Conservation (phyloP, 2,329 filamentous ascomycete genomes). For the Colletotrichum horii region DNA sequence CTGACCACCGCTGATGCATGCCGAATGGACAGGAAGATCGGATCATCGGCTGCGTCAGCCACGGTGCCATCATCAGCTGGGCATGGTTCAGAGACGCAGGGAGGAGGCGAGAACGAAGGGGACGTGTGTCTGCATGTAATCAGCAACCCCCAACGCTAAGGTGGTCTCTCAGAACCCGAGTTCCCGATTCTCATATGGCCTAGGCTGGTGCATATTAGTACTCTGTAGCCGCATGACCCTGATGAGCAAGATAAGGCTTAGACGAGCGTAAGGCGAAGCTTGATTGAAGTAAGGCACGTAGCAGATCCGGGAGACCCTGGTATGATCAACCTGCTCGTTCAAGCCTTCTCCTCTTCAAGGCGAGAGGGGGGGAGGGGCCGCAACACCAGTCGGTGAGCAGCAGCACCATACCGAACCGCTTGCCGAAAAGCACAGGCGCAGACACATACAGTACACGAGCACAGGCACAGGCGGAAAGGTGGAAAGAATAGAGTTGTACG, state of each 20-base stretch:
- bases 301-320: background rate
- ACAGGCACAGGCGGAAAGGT: background rate
- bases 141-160: background rate
- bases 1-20: background rate
- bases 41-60: background rate
- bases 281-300: background rate
- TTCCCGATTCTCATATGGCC: background rate
- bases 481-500: background rate
- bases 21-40: background rate
- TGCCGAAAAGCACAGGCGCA: background rate
- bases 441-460: background rate
- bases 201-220: background rate
- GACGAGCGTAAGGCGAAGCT: background rate
- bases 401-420: background rate
- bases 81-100: background rate
- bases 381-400: background rate
- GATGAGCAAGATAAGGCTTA: background rate
- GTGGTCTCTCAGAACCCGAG: background rate
- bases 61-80: background rate
- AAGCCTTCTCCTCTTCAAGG: background rate
- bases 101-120: background rate
- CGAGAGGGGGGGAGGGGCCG: background rate
- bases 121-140: background rate
- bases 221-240: background rate
- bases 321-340: background rate